Conservation (phyloP, 352 stramenopile genomes). For the Pythium guiyangense region DNA sequence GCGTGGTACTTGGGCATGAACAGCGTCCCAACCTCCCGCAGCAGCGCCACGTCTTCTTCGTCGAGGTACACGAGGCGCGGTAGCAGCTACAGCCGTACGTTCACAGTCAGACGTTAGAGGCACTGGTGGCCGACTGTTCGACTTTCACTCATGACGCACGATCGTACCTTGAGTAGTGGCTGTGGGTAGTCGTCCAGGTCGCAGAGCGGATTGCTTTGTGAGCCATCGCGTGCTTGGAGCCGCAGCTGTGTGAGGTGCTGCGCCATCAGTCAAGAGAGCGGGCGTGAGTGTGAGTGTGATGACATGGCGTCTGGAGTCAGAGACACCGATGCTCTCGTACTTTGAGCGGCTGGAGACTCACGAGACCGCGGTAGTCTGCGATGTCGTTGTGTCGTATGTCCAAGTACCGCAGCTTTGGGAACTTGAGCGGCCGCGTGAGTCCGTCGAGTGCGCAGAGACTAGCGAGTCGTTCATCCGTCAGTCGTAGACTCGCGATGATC, state of each 20-base stretch:
- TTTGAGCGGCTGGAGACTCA: slow-evolving; percentile 47
- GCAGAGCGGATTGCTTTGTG: slow-evolving; percentile 61
- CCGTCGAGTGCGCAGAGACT: slow-evolving; percentile 53
- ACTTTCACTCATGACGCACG: background rate
- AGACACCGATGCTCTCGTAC: slow-evolving; percentile 15
- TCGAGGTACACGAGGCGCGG: slow-evolving; percentile 49
- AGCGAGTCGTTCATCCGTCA: background rate
- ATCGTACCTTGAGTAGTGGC: slow-evolving; percentile 29
- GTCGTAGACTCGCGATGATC: too few species aligned
- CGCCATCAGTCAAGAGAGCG: background rate
- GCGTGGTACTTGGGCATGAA: slow-evolving; percentile 70
- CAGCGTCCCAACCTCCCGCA: slow-evolving; percentile 50
- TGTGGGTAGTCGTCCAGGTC: slow-evolving; percentile 56
- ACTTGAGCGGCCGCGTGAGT: slow-evolving; percentile 57
- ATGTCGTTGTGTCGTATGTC: slow-evolving; percentile 71
- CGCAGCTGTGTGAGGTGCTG: slow-evolving; percentile 55
- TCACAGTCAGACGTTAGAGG: background rate
- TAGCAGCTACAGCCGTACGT: slow-evolving; percentile 29
- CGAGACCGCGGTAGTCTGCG: slow-evolving; percentile 26
- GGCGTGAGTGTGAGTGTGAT: background rate
- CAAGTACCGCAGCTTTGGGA: slow-evolving; percentile 64
- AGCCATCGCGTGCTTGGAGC: slow-evolving; percentile 49
- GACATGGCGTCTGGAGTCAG: background rate
- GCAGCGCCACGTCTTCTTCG: slow-evolving; percentile 63
- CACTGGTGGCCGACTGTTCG: background rate